These are phyloP conservation scores for Chlorella sorokiniana DNA, from an alignment of 139 green algal species.

Conservation along the genomic window DNA sequence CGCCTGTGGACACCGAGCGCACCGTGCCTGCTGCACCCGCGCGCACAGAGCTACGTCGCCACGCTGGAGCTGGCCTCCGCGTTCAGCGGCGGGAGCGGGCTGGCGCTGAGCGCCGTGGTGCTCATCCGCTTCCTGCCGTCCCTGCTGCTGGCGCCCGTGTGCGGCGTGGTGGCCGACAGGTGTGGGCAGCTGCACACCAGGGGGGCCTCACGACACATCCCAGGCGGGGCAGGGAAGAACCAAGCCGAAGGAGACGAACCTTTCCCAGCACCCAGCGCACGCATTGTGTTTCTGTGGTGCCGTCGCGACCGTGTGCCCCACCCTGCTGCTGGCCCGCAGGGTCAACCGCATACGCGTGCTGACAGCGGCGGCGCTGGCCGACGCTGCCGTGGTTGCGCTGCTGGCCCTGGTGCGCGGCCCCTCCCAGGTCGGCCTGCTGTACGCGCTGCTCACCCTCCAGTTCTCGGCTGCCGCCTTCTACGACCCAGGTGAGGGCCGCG, in stretches of 20 bases:
- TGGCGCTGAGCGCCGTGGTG: slow-evolving; percentile 42
- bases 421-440: slow-evolving; percentile 30
- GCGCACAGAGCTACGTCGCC: slow-evolving; percentile 37
- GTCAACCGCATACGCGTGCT: slow-evolving; percentile 44
- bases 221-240: neutral
- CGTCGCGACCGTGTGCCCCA: neutral
- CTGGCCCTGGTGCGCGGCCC: slow-evolving; percentile 24
- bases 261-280: neutral
- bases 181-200: neutral
- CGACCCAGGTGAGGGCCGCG: slow-evolving; percentile 35
- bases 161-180: slow-evolving; percentile 60
- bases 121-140: slow-evolving; percentile 51
- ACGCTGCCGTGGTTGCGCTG: neutral
- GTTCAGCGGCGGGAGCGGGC: slow-evolving; percentile 36
- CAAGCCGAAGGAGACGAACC: neutral
- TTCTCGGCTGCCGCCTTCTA: slow-evolving; percentile 48
- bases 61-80: slow-evolving; percentile 39
- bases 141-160: slow-evolving; percentile 49
- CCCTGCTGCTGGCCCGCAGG: slow-evolving; percentile 19
- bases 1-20: neutral
- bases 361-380: slow-evolving; percentile 1
- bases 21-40: neutral
- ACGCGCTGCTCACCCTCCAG: slow-evolving; percentile 46
- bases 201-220: neutral
- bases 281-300: neutral